Base-by-base conservation (phyloP, 1,284 basidiomycete species). In the Apiotrichum gracile region DNA sequence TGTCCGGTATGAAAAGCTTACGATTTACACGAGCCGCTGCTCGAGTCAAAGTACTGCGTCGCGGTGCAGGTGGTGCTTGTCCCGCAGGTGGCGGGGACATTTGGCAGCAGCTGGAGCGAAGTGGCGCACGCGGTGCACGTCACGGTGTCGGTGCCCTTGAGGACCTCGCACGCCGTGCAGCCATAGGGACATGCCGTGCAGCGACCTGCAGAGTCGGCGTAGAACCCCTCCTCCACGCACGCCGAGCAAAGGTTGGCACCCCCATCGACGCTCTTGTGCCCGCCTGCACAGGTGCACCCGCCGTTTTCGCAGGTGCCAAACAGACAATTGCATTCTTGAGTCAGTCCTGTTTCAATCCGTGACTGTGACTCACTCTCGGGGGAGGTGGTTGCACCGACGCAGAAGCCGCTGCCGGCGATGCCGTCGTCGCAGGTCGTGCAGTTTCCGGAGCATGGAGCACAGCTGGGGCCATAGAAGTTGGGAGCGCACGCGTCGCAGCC, bases 381-480 rank as follows among this genome's bases (percentile, higher is more conserved):
- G 40, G 48, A 61, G 55, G 42, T 13, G 55, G 21, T 0, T 2
- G 66, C 60, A 5, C 72, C 69, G n/a, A 73, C 52, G 58, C 77
- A 78, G 1, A 60, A 51, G 0, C 78, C 78, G 0, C 67, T 68
- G 0, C 78, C 77, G 0, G 54, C 49, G 0, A 73, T 34, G 0
- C 77, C 77, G 44, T 76, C 75, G 49, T 76, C 69, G 58, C 76
- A 79, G 9, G 58, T 41, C 2, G 63, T 54, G 55, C 76, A 77
- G 21, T 63, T 58, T 0, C 45, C 41, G 1, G 60, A 51, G 47
- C 75, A 76, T 0, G 69, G 31, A 17, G 52, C 29, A 50, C 78
- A 79, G 0, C 47, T 37, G 0, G 63, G 45, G 0, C 77, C 77
- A 45, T 57, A 78, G 49, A 58, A 65, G 0, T 72, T 72, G 0